Conservation (phyloP, 345 rosid genomes). For the Dimocarpus longan region DNA sequence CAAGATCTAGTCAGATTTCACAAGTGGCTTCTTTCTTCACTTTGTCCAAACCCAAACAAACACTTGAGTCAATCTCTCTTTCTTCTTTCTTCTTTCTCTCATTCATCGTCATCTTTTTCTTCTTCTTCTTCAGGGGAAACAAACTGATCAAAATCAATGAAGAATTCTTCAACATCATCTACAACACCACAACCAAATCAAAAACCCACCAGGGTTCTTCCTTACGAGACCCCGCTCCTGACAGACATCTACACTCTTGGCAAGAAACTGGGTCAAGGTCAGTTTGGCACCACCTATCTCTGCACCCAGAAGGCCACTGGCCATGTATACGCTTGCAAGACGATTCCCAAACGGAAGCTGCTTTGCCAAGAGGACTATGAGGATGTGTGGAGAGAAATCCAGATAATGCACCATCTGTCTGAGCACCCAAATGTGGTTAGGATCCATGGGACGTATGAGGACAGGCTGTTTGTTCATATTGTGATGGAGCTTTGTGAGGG, state of each 20-base stretch:
- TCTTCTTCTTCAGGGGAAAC: not conserved
- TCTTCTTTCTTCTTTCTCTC: not conserved
- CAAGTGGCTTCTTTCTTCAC: not conserved
- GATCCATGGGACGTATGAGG: slow-evolving; percentile 61
- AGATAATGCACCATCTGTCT: slow-evolving; percentile 83
- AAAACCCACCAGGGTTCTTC: slow-evolving; percentile 30
- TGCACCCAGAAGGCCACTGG: slow-evolving; percentile 58
- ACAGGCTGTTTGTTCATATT: slow-evolving; percentile 49
- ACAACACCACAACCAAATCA: not conserved
- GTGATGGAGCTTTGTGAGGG: slow-evolving; percentile 90
- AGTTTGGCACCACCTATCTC: slow-evolving; percentile 73
- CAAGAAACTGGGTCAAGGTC: slow-evolving; percentile 70
- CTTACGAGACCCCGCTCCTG: slow-evolving; percentile 23
- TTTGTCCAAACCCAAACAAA: not conserved
- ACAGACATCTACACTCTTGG: slow-evolving; percentile 52
- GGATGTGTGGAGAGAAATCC: slow-evolving; percentile 84
- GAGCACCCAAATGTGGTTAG: slow-evolving; percentile 68
- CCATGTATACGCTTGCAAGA: slow-evolving; percentile 65
- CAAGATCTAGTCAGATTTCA: not conserved
- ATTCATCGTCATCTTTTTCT: not conserved
- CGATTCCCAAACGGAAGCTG: slow-evolving; percentile 79
- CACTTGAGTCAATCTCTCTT: not conserved
- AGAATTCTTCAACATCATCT: not conserved
- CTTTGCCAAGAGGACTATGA: slow-evolving; percentile 70
- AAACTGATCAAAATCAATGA: not conserved